Evolutionary conservation across 495 filamentous ascomycete genomes (phyloP).

Genomic region (Penicillium psychrofluorescens): DNA sequence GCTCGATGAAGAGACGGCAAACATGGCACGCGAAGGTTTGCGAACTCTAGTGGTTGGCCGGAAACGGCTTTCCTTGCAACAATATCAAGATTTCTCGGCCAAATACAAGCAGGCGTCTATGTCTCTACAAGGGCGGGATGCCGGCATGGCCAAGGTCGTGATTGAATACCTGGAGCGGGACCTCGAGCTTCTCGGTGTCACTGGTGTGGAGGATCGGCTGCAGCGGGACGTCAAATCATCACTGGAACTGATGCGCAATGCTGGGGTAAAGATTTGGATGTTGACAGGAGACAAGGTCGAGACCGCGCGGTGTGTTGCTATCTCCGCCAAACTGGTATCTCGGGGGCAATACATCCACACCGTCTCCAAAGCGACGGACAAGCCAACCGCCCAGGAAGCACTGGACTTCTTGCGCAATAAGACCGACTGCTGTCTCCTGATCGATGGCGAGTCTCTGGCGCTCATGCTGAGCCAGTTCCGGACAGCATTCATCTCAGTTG

Average conservation of each 20-base stretch:
- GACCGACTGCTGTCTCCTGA: constrained; percentile 80
- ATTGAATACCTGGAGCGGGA: constrained; percentile 78
- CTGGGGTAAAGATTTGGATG: constrained; percentile 99
- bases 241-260: constrained; percentile 90
- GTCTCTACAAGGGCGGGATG: constrained; percentile 69
- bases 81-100: constrained; percentile 71
- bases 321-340: constrained; percentile 89
- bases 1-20: constrained; percentile 96
- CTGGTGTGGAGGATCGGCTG: constrained; percentile 94
- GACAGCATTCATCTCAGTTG: constrained; percentile 76
- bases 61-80: constrained; percentile 64
- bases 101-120: constrained; percentile 75
- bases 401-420: constrained; percentile 85
- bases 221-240: constrained; percentile 93
- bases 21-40: constrained; percentile 96
- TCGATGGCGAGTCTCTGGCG: constrained; percentile 85
- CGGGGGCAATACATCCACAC: constrained; percentile 95
- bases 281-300: constrained; percentile 98
- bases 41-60: constrained; percentile 91
- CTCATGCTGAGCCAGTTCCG: constrained; percentile 78
- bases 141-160: constrained; percentile 71
- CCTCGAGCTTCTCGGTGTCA: constrained; percentile 89
- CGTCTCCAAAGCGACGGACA: constrained; percentile 60
- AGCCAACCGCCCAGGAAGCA: constrained; percentile 65
- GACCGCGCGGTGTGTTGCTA: constrained; percentile 93